These are phyloP conservation scores for Thalassiosira mediterranea DNA, from an alignment of 352 stramenopile genomes.

Conservation along the genomic window DNA sequence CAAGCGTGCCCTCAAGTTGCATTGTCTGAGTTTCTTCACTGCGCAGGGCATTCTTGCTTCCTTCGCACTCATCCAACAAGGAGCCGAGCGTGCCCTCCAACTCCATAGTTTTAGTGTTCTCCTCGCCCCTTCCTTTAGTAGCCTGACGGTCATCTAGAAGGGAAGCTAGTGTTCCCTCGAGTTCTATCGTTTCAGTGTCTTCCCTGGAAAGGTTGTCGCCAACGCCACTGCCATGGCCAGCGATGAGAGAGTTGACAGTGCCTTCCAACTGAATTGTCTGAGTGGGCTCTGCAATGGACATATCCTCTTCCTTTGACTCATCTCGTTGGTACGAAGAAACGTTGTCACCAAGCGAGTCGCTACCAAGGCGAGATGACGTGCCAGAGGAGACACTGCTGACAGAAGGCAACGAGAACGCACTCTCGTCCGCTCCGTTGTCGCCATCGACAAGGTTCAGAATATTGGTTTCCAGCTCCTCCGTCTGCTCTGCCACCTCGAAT, in stretches of 20 bases:
- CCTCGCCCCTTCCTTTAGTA: too few species aligned
- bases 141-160: slow-evolving; percentile 26
- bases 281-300: slow-evolving; percentile 26
- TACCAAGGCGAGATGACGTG: slow-evolving; percentile 16
- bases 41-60: background rate
- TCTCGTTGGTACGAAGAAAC: too few species aligned
- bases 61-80: slow-evolving; percentile 24
- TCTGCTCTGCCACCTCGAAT: slow-evolving; percentile 30
- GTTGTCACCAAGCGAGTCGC: too few species aligned
- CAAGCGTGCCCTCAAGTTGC: slow-evolving; percentile 22
- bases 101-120: slow-evolving; percentile 43
- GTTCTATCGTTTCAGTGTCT: too few species aligned
- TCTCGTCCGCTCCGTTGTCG: slow-evolving; percentile 36
- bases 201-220: too few species aligned
- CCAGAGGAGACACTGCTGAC: slow-evolving; percentile 22
- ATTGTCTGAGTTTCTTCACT: slow-evolving; percentile 26
- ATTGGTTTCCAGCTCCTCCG: slow-evolving; percentile 68
- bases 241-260: too few species aligned
- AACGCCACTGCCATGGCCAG: too few species aligned
- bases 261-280: slow-evolving; percentile 52
- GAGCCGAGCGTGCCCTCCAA: slow-evolving; percentile 50
- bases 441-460: slow-evolving; percentile 43
- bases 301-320: slow-evolving; percentile 17
- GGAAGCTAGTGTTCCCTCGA: slow-evolving; percentile 41
- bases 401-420: slow-evolving; percentile 39